A percentile compares a stretch with the other conserved stretches of the same genome.
phyloP scores from a whole-genome alignment of 306 rosid genomes.

The Psophocarpus tetragonolobus region DNA sequence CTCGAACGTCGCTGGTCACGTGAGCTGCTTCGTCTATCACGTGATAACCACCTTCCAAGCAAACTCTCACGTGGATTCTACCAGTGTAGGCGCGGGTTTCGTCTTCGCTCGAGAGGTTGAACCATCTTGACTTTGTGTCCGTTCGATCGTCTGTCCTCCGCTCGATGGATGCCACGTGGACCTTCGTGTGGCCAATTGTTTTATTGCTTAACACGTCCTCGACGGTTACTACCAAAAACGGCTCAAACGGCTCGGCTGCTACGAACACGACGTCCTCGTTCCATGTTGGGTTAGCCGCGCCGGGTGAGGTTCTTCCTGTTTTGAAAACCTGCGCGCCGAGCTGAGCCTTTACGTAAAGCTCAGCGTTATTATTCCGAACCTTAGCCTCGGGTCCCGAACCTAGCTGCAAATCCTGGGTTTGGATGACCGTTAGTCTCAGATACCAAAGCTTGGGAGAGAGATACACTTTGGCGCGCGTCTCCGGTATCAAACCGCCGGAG shows the following conservation, averaged over 20 bases:
- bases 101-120: slow-evolving; percentile 55
- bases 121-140: slow-evolving; percentile 78
- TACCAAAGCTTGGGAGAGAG: slow-evolving; percentile 97
- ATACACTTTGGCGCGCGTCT: slow-evolving; percentile 84
- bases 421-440: slow-evolving; percentile 92
- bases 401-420: slow-evolving; percentile 78
- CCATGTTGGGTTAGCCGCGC: slow-evolving; percentile 73
- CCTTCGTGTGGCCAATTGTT: slow-evolving; percentile 54
- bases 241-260: slow-evolving; percentile 91
- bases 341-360: slow-evolving; percentile 72
- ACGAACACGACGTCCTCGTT: slow-evolving; percentile 77
- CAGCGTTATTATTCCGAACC: slow-evolving; percentile 45
- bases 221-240: slow-evolving; percentile 53
- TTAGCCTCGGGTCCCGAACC: slow-evolving; percentile 53
- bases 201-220: slow-evolving; percentile 55
- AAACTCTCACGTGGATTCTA: slow-evolving; percentile 67
- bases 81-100: slow-evolving; percentile 53
- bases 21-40: slow-evolving; percentile 88
- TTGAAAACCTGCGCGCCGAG: slow-evolving; percentile 77
- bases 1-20: slow-evolving; percentile 80
- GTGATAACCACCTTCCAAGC: slow-evolving; percentile 91
- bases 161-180: slow-evolving; percentile 72
- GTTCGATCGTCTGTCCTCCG: slow-evolving; percentile 54
- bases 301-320: slow-evolving; percentile 52
- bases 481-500: slow-evolving; percentile 83